phyloP scores from a whole-genome alignment of 208 protist species.

The Acanthamoeba sp. region DNA sequence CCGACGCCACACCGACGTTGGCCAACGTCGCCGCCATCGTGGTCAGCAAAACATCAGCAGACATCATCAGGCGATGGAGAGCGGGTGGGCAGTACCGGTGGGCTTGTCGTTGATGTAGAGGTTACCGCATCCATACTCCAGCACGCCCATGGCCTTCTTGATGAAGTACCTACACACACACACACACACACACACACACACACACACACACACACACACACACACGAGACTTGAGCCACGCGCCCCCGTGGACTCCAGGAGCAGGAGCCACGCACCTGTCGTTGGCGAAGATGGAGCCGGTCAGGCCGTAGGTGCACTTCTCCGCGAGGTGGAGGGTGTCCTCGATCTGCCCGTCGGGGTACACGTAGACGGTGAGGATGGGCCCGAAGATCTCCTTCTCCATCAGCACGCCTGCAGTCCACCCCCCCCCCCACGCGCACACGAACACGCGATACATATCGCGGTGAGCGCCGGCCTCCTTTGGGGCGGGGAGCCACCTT shows the following conservation, averaged over 20 bases:
- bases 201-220: too few species aligned
- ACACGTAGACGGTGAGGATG: slow-evolving; percentile 96
- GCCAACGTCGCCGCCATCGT: too few species aligned
- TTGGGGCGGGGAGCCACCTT: too few species aligned
- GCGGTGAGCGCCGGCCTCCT: too few species aligned
- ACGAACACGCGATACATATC: too few species aligned
- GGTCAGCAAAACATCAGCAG: too few species aligned
- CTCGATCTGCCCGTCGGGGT: slow-evolving; percentile 94
- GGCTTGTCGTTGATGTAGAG: slow-evolving; percentile 99
- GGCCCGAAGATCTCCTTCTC: slow-evolving; percentile 98
- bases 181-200: too few species aligned
- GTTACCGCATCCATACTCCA: slow-evolving; percentile 93
- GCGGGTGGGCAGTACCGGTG: too few species aligned
- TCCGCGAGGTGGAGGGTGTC: slow-evolving; percentile 92
- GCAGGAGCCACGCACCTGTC: not conserved
- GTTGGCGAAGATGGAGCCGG: slow-evolving; percentile 94
- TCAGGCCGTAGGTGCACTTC: slow-evolving; percentile 95
- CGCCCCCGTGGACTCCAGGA: too few species aligned
- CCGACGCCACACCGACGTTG: too few species aligned
- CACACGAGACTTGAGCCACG: too few species aligned
- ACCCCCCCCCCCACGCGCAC: not conserved
- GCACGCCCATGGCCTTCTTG: slow-evolving; percentile 27
- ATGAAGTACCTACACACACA: slow-evolving; percentile 73
- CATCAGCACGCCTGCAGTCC: slow-evolving; percentile 84
- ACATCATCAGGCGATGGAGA: too few species aligned